These are phyloP conservation scores for Neonectria hederae DNA, from an alignment of 2,329 filamentous ascomycete genomes.

Conservation along the genomic window DNA sequence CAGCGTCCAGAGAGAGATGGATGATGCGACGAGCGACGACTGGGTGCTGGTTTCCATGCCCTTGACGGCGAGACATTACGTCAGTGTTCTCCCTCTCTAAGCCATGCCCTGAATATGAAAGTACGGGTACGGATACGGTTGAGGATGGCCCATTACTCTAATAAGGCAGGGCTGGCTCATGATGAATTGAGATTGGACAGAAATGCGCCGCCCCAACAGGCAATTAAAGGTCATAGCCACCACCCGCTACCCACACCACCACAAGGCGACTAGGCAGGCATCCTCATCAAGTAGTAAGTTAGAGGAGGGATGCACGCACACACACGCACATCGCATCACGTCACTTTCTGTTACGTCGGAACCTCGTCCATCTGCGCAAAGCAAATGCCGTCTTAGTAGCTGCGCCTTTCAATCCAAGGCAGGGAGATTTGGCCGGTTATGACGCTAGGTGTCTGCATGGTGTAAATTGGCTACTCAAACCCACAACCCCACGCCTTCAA, in stretches of 20 bases:
- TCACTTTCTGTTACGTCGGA: conserved; percentile 15
- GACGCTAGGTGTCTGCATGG: background rate
- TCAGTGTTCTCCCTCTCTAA: conserved; percentile 4
- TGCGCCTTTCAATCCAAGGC: background rate
- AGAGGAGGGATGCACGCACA: background rate
- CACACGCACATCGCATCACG: conserved; percentile 7
- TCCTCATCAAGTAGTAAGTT: too few species aligned
- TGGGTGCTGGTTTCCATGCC: background rate
- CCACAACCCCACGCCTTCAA: background rate
- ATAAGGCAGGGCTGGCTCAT: background rate
- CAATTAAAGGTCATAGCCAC: conserved; percentile 8
- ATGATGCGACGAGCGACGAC: background rate
- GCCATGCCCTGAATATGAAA: background rate
- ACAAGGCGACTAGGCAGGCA: too few species aligned
- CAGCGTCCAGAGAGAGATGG: background rate
- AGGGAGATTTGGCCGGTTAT: background rate
- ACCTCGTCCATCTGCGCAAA: background rate
- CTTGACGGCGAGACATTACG: conserved; percentile 15
- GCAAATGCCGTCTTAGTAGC: background rate
- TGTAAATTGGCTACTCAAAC: background rate
- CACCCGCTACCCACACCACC: too few species aligned
- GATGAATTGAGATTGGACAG: conserved; percentile 13
- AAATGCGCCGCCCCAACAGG: conserved; percentile 15
- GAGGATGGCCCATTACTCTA: background rate
- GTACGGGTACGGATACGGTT: conserved; percentile 14